Evolutionary conservation across 306 rosid species (phyloP), one percentile per base, ranked within the genome.

Genomic region (Medicago ruthenica): DNA sequence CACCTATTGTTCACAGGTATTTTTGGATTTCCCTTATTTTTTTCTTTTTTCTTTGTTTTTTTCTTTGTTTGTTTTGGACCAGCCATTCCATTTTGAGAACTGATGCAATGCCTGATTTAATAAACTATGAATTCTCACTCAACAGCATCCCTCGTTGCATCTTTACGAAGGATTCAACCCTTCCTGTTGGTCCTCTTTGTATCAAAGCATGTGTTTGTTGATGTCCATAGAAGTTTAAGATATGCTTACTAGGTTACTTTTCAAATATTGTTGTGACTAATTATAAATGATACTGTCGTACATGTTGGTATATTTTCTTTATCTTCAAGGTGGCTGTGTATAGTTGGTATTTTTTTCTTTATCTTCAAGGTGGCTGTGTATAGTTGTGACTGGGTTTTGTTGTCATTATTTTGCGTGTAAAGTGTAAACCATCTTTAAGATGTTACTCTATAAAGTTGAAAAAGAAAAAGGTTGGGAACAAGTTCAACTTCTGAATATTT

Each of bases 1-100:
- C 96, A 5, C 96, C 99, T 18, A 78, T 85, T 36, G 97, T 92
- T 70, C 99, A 95, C 87, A 95, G 97, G 99, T 92, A 90, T 64
- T 36, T 73, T 45, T 47, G 22, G 69, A 47, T 66, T 61, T 42
- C 45, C 67, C 67, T 17, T 79, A 65, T 69, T 66, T 10, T 10
- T 31, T 31, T 54, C 70, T 66, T 14, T 40, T 31, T 54, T 17
- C 54, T 83, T 36, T 12, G 1, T 36, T 44, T 17, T 18, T 73
- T 39, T 42, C 36, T 16, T 9, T 41, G 18, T 70, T 70, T 65
- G 39, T 24, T 75, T 39, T 27, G 40, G 59, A 27, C 60, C 48
- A 24, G 47, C 42, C 47, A 37, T 59, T 58, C 13, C 55, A 31
- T 31, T 31, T 15, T 61, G 55, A 69, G 40, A 64, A 37, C 66